Evolutionary conservation across 2,329 filamentous ascomycete species (phyloP).

Genomic region (Onygenales sp.): DNA sequence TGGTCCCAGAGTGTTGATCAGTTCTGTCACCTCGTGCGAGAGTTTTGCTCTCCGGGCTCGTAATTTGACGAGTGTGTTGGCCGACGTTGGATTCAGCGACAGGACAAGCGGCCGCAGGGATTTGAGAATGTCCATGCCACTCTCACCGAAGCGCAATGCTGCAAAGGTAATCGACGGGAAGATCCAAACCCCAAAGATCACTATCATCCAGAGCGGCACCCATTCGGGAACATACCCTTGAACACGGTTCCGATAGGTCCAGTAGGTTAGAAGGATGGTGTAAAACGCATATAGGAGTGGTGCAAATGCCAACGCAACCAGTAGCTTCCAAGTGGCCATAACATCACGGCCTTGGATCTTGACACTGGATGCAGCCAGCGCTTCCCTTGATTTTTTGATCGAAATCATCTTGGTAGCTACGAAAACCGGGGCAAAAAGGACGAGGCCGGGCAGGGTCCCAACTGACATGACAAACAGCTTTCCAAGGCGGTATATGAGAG

Average conservation of each 20-base stretch:
- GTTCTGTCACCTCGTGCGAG: constrained; percentile 71
- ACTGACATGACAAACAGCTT: constrained; percentile 70
- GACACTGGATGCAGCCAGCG: constrained; percentile 74
- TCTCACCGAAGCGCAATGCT: constrained; percentile 86
- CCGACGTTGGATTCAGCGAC: constrained; percentile 73
- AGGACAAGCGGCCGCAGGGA: constrained; percentile 80
- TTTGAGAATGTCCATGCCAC: constrained; percentile 98
- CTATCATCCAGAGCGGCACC: constrained; percentile 69
- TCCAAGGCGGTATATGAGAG: constrained; percentile 66
- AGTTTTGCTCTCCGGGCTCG: constrained; percentile 63
- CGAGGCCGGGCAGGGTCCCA: constrained; percentile 73
- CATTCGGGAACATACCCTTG: constrained; percentile 73
- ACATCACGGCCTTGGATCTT: constrained; percentile 84
- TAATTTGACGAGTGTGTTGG: constrained; percentile 73
- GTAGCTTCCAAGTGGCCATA: constrained; percentile 87
- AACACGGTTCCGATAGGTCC: constrained; percentile 71
- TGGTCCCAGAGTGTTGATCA: constrained; percentile 91
- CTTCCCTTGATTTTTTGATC: constrained; percentile 69
- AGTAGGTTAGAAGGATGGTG: constrained; percentile 62
- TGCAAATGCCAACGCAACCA: constrained; percentile 76
- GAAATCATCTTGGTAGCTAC: constrained; percentile 76
- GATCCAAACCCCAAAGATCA: constrained; percentile 64
- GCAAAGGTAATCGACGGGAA: constrained; percentile 88
- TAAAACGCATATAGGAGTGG: constrained; percentile 77
- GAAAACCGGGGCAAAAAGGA: constrained; percentile 84